Conservation (phyloP, 768 basidiomycete genomes). For the Suillus cothurnatus region DNA sequence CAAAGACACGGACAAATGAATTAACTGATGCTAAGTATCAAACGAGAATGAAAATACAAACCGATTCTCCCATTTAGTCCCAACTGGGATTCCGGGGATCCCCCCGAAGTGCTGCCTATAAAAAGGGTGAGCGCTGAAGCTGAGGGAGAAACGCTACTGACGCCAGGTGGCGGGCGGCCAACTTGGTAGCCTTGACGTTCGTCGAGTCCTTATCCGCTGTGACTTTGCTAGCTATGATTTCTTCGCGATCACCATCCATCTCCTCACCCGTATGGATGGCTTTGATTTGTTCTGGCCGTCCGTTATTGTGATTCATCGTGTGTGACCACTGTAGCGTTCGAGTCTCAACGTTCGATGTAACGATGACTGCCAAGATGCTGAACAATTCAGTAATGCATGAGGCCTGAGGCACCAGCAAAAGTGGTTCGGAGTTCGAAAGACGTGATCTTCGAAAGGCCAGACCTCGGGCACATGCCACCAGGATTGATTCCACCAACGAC, state of each 20-base stretch:
- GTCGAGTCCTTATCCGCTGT: neutral
- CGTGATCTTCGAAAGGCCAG: neutral
- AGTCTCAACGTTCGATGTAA: neutral
- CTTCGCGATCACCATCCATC: neutral
- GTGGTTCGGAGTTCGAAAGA: neutral
- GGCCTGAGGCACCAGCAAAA: neutral
- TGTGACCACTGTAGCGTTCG: neutral
- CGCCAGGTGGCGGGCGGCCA: neutral
- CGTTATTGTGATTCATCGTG: neutral
- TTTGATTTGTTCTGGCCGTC: neutral
- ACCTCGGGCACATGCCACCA: neutral
- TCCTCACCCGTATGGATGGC: neutral
- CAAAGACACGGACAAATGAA: neutral
- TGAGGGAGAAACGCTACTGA: neutral
- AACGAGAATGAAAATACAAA: conserved; percentile 7
- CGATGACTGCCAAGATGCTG: neutral
- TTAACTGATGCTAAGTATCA: neutral
- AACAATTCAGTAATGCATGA: neutral
- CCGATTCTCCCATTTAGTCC: conserved; percentile 23
- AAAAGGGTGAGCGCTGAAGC: neutral
- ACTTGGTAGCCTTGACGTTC: neutral
- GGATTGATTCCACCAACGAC: neutral
- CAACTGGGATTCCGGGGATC: conserved; percentile 26
- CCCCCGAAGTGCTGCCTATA: conserved; percentile 25
- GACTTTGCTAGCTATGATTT: neutral